phyloP scores from a whole-genome alignment of 108 stramenopile species.

The Cyclotella sp. region DNA sequence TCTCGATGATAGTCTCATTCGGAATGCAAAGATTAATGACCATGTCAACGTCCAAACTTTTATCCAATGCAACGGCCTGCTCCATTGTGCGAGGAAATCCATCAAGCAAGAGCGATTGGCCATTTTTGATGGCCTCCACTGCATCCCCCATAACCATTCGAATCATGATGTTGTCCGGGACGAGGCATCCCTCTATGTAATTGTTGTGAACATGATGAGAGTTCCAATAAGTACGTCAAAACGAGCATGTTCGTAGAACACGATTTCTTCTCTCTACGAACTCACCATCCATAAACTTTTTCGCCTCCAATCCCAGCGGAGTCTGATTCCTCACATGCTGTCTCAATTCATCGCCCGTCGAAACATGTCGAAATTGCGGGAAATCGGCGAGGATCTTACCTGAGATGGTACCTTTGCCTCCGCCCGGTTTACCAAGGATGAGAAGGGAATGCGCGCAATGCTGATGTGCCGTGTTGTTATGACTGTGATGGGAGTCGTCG shows the following conservation, averaged over 20 bases:
- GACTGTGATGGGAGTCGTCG: not conserved
- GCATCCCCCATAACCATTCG: conserved; percentile 88
- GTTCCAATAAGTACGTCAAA: not conserved
- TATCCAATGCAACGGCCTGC: conserved; percentile 94
- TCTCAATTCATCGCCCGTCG: conserved; percentile 96
- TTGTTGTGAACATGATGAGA: not conserved
- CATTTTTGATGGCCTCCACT: conserved; percentile 58
- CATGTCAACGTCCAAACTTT: conserved; percentile 81
- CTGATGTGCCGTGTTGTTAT: not conserved
- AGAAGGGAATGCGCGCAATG: conserved; percentile 62
- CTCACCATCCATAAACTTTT: conserved; percentile 82
- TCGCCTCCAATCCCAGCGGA: conserved; percentile 84
- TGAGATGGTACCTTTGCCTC: conserved; percentile 98
- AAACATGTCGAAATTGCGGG: conserved; percentile 90
- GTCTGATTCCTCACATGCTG: conserved; percentile 86
- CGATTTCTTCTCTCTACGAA: not conserved
- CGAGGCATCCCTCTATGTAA: conserved; percentile 69
- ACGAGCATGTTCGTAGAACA: not conserved
- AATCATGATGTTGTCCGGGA: conserved; percentile 94
- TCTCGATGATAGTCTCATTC: conserved; percentile 91
- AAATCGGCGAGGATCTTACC: conserved; percentile 90
- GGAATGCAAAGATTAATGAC: conserved; percentile 96
- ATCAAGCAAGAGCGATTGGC: conserved; percentile 87
- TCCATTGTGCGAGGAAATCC: conserved; percentile 94
- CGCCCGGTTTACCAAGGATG: conserved; percentile 94